Evolutionary conservation across 495 filamentous ascomycete species (phyloP).

Genomic region (Amniculicola lignicola): DNA sequence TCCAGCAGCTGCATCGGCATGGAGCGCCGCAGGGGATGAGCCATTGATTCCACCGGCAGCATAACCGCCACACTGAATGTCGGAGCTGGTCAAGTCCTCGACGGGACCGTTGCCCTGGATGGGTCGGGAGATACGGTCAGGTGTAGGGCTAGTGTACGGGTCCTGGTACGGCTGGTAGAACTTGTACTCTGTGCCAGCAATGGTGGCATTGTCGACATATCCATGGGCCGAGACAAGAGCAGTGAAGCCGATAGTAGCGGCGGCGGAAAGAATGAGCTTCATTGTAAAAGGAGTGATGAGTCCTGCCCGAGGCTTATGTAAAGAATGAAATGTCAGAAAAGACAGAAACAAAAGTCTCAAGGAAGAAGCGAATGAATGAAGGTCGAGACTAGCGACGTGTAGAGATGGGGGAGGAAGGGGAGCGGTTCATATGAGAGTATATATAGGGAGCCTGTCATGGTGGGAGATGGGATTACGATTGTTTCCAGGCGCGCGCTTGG

Average conservation of each 20-base stretch:
- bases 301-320: not conserved
- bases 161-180: conserved; percentile 47
- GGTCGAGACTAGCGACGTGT: not conserved
- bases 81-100: conserved; percentile 46
- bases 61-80: conserved; percentile 44
- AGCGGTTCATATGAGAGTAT: not conserved
- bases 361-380: not conserved
- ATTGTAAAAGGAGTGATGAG: conserved; percentile 8
- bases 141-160: conserved; percentile 46
- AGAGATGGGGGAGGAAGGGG: not conserved
- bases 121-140: conserved; percentile 43
- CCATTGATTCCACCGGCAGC: conserved; percentile 39
- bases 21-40: conserved; percentile 22
- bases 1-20: conserved; percentile 21
- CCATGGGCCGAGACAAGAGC: conserved; percentile 27
- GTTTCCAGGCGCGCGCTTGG: not conserved
- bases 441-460: not conserved
- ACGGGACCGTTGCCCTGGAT: conserved; percentile 53
- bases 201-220: conserved; percentile 45
- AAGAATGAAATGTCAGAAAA: not conserved
- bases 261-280: conserved; percentile 14
- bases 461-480: not conserved
- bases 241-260: conserved; percentile 7
- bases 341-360: not conserved
- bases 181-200: conserved; percentile 40